Base-by-base conservation (phyloP, 257 asterid genomes). In the Dorcoceras hygrometricum region DNA sequence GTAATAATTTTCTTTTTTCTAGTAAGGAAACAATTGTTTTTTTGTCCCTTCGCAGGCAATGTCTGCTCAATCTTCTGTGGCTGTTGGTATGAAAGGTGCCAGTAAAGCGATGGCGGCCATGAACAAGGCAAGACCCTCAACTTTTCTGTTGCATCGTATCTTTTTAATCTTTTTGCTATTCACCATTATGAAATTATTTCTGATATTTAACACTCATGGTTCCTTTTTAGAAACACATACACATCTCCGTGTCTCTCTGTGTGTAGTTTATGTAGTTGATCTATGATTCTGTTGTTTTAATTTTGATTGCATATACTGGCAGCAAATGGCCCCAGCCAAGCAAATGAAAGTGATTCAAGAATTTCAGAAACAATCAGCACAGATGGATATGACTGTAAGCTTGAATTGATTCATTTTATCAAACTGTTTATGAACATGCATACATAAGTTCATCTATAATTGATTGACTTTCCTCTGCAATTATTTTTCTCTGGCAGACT, bases 281-380 rank as follows among this genome's bases (percentile, higher is more conserved):
- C 54, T 46, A 61, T 29, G 32, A 34, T 84, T 79, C 8, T 4
- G 20, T 4, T 46, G 20, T 46, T 46, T 46, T 46, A 46, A 46
- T 46, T 16, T 46, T 46, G 8, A 46, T 16, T 0, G 19, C 54
- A 46, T 46, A 4, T 46, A 4, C 22, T 46, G 54, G 54, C 83
- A 94, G 99, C 99, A 94, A 88, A 94, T 90, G 99, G 95, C 51
- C 55, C 99, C 99, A 6, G 83, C 81, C 23, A 87, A 86, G 82
- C 99, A 94, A 81, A 79, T 82, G 18, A 85, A 94, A 79, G 88
- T 90, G 66, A 85, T 94, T 57, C 91, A 68, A 66, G 96, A 94
- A 20, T 94, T 94, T 83, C 99, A 94, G 77, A 88, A 69, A 87
- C 96, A 94, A 76, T 94, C 97, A 28, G 91, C 89, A 3, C 97